These are phyloP conservation scores for Calonectria honghensis DNA, from an alignment of 2,329 filamentous ascomycete genomes.

Conservation along the genomic window DNA sequence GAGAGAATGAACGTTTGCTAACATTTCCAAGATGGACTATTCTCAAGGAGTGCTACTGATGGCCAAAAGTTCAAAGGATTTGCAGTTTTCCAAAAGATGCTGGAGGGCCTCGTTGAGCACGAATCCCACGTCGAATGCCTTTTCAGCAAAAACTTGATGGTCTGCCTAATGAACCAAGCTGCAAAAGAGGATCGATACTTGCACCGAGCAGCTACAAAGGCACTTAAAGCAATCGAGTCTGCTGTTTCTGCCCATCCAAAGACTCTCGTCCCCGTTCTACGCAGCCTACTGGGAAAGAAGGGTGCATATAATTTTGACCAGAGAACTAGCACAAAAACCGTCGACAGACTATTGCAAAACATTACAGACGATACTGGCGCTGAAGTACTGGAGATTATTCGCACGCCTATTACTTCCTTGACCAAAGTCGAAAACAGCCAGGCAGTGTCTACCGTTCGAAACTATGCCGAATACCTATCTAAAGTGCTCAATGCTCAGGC, in stretches of 20 bases:
- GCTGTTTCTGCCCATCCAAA: constrained; percentile 77
- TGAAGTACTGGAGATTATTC: constrained; percentile 68
- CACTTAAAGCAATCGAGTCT: constrained; percentile 81
- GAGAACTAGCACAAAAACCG: constrained; percentile 88
- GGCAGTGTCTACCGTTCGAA: constrained; percentile 63
- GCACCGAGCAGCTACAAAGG: constrained; percentile 85
- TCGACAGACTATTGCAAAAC: constrained; percentile 82
- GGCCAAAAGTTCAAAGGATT: constrained; percentile 96
- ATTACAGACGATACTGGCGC: constrained; percentile 75
- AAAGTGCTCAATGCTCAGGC: constrained; percentile 67
- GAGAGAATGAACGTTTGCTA: constrained; percentile 42
- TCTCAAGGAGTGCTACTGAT: constrained; percentile 86
- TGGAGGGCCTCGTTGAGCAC: constrained; percentile 72
- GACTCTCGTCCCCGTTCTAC: constrained; percentile 76
- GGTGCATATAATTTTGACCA: constrained; percentile 89
- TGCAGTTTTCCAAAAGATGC: constrained; percentile 86
- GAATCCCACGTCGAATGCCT: constrained; percentile 71
- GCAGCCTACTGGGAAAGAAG: constrained; percentile 80
- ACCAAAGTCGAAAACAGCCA: constrained; percentile 53
- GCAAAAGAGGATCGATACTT: constrained; percentile 86
- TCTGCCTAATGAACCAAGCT: constrained; percentile 88
- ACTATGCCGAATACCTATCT: constrained; percentile 73
- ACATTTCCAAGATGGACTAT: constrained; percentile 80
- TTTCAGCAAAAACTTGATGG: constrained; percentile 89
- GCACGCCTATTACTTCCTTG: constrained; percentile 63